These are phyloP conservation scores for Podospora sp. DNA, from an alignment of 495 filamentous ascomycete species.

Conservation along the genomic window DNA sequence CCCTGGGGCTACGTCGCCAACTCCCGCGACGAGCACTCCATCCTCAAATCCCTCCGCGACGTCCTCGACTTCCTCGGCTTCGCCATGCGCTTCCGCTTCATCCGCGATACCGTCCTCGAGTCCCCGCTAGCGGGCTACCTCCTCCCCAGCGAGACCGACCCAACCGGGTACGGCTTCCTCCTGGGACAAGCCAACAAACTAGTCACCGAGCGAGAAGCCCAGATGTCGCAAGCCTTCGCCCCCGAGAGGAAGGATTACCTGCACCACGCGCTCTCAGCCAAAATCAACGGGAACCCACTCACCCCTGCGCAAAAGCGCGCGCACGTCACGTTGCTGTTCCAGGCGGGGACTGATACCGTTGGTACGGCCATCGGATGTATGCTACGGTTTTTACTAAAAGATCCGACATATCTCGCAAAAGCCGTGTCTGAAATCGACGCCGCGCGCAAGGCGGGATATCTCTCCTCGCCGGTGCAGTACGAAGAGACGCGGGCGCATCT, in stretches of 20 bases:
- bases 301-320: conserved; percentile 8
- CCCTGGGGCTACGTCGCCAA: conserved; percentile 20
- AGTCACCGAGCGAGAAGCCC: conserved; percentile 10
- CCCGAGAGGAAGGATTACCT: conserved; percentile 13
- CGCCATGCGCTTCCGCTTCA: conserved; percentile 6
- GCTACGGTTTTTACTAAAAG: conserved; percentile 34
- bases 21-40: conserved; percentile 13
- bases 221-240: neutral
- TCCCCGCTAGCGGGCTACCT: conserved; percentile 1
- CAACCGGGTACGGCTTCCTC: neutral
- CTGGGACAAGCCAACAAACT: neutral
- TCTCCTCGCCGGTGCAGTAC: conserved; percentile 18
- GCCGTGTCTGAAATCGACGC: conserved; percentile 26
- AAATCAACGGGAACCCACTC: neutral
- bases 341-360: conserved; percentile 43
- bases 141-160: neutral
- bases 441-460: conserved; percentile 1
- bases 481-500: conserved; percentile 31
- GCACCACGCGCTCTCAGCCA: conserved; percentile 10
- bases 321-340: conserved; percentile 27
- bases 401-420: conserved; percentile 30
- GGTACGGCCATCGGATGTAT: conserved; percentile 37
- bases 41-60: conserved; percentile 5
- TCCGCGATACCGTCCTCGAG: conserved; percentile 13
- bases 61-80: conserved; percentile 11